phyloP scores from a whole-genome alignment of 257 asterid species.

The Petunia axillaris region DNA sequence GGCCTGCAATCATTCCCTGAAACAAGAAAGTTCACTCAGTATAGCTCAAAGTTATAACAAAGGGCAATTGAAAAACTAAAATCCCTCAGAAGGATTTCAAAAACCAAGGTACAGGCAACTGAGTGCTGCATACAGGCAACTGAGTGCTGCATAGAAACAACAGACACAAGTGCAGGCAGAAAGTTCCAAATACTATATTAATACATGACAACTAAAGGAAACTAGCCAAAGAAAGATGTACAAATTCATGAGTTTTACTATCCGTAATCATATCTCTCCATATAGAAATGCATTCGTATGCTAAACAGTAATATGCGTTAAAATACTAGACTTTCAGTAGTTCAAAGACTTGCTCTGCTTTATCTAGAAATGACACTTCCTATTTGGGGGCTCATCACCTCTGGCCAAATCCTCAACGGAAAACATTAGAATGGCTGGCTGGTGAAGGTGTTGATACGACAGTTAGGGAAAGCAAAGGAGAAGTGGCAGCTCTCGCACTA shows the following conservation, averaged over 20 bases:
- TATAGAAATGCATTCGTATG: background rate
- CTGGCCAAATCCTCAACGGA: background rate
- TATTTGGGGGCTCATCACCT: background rate
- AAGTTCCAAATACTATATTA: background rate
- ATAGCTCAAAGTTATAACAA: background rate
- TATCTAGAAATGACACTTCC: background rate
- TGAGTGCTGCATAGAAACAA: slow-evolving; percentile 14
- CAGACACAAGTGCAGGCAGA: background rate
- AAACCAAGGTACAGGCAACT: background rate
- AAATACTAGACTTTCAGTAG: background rate
- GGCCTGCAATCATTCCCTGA: slow-evolving; percentile 98
- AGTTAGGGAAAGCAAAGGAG: background rate
- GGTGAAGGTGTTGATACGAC: background rate
- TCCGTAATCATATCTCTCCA: background rate
- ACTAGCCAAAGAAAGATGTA: background rate
- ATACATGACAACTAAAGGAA: background rate
- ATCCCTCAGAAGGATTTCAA: background rate
- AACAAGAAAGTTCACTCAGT: slow-evolving; percentile 29
- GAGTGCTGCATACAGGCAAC: slow-evolving; percentile 13
- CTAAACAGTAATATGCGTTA: background rate
- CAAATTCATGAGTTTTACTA: background rate
- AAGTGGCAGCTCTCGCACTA: slow-evolving; percentile 2
- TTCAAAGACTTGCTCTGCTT: background rate
- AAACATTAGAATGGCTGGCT: slow-evolving; percentile 10
- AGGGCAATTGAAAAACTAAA: background rate